Base-by-base conservation (phyloP, 768 basidiomycete species). In the Pleurotus eryngii region DNA sequence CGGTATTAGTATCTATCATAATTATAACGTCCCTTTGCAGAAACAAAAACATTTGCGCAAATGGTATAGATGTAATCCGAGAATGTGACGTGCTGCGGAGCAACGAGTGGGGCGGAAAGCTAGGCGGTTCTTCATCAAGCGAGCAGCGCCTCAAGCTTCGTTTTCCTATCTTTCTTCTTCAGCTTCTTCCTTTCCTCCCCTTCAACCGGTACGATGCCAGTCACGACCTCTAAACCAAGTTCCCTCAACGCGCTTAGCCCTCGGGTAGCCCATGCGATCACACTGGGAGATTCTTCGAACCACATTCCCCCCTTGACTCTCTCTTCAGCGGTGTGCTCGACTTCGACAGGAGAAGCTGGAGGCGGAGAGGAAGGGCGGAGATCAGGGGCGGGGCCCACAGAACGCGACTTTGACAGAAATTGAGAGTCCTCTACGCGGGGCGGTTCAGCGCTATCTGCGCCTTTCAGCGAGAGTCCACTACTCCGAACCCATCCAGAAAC, bases 401-500 rank as follows among this genome's bases (percentile, higher is more conserved):
- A 7, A n/a, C 3, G n/a, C 42, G n/a, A n/a, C 42, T 11, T 45
- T 3, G n/a, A 45, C 2, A 6, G 7, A 7, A 45, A 8, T 22
- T n/a, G 18, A 9, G 30, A 11, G 11, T 40, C 5, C 27, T 15
- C 18, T 14, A 4, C 58, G 11, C 47, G 20, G 12, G 20, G 62
- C 47, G 40, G 46, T 26, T 3, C 50, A 9, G 20, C 2, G 46
- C 35, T 37, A 26, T 27, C 24, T 39, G 39, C 58, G 38, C 42
- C 51, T 20, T 43, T 7, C 27, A 26, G 39, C 18, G n/a, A 24
- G 11, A 40, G 37, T 0, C 85, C 85, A 1, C 86, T 85, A 26
- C 65, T 62, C 15, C 78, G 76, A 56, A 89, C 75, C 89, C 89
- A 90, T 17, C 77, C 81, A 0, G 87, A 82, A 20, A 90, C 80